Conservation (phyloP, 805 yeast genomes). For the Saccharomyces jurei region DNA sequence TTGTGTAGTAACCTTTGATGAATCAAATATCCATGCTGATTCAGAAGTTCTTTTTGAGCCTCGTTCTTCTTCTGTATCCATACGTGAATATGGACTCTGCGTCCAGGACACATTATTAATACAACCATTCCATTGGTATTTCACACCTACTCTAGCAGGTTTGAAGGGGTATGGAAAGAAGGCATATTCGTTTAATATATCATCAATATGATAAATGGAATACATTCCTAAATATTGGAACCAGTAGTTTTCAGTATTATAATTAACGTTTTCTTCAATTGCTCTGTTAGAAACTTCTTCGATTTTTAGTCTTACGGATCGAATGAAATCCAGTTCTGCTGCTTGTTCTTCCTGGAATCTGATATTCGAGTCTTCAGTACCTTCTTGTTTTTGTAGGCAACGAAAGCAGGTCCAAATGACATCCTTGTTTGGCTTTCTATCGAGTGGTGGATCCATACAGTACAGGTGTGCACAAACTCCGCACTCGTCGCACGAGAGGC, state of each 20-base stretch:
- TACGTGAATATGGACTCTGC: constrained; percentile 6
- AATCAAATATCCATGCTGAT: constrained; percentile 54
- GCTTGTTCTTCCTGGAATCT: constrained; percentile 7
- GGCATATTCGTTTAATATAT: constrained; percentile 12
- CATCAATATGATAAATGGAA: constrained; percentile 16
- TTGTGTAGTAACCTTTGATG: constrained; percentile 18
- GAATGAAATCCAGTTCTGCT: constrained; percentile 2
- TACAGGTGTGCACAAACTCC: constrained; percentile 62
- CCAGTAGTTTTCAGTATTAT: constrained; percentile 16
- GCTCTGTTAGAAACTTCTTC: constrained; percentile 13
- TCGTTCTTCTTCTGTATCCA: constrained; percentile 40
- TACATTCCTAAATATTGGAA: constrained; percentile 27
- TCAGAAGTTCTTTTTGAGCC: constrained; percentile 65
- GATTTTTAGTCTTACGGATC: constrained; percentile 7
- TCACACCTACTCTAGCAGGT: constrained; percentile 17
- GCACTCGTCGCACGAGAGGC: constrained; percentile 77
- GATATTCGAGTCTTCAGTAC: constrained; percentile 17
- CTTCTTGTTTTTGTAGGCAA: constrained; percentile 57
- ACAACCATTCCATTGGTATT: constrained; percentile 27
- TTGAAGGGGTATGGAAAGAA: constrained; percentile 25
- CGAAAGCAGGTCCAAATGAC: constrained; percentile 85
- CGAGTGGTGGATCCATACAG: constrained; percentile 79
- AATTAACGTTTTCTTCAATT: constrained; percentile 5
- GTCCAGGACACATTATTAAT: constrained; percentile 7
- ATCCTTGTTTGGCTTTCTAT: constrained; percentile 74